Base-by-base conservation (phyloP, 208 protist species). In the Blastocrithidia nonstop region DNA sequence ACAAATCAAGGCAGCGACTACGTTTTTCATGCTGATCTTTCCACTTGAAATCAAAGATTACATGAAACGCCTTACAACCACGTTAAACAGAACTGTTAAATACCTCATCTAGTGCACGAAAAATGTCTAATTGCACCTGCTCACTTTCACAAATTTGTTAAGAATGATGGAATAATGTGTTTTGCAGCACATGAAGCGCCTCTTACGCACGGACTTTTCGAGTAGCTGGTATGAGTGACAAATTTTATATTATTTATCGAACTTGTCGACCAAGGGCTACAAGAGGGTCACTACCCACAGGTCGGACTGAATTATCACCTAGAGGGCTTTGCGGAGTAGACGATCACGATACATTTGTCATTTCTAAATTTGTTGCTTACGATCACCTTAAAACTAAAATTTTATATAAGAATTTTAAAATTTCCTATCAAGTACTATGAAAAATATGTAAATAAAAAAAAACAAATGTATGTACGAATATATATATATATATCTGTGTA, bases 21-120 rank as follows among this genome's bases (percentile, higher is more conserved):
- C 82, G 71, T 56, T 78, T 80, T 21, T 88, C 77, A 33, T 92
- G 77, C 45, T 71, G 71, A 43, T 92, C 77, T 25, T 65, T 67
- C 62, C 76, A 72, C 3, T 72, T 59, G 11, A 88, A 45, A 42
- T 92, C 82, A 52, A 87, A 88, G 5, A 85, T 66, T 6, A 87
- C 77, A 16, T 66, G 58, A 17, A 88, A 78, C 0, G 72, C 65
- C 20, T 66, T 56, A 51, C 73, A 71, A n/a, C 82, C 82, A 26
- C 69, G 83, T 11, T 72, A 55, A 9, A 73, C 55, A 8, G 73
- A 85, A 23, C 50, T 38, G 13, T 54, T 29, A 51, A 92, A 88
- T 8, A 71, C 71, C 16, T 75, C 46, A n/a, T 65, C 56, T 3
- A 92, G 57, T 29, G 81, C 55, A 13, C 51, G 23, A 16, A 88